Evolutionary conservation across 1,284 basidiomycete species (phyloP), one percentile per base, ranked within the genome.

Genomic region (Butyriboletus appendiculatus): DNA sequence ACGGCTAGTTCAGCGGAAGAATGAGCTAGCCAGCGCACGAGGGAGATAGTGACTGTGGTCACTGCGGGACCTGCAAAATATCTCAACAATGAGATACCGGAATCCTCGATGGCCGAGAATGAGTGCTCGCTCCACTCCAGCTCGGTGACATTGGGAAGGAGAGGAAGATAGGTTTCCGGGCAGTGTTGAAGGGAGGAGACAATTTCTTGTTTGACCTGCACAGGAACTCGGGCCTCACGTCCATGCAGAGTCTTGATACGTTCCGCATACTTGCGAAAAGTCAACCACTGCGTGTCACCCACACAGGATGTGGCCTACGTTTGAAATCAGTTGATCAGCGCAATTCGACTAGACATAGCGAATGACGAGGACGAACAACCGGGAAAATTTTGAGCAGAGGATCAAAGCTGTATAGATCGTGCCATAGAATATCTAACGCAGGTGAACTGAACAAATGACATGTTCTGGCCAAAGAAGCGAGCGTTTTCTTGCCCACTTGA

Each of bases 381-480:
- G 59, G 63, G 3, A 53, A 43, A 14, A 49, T 5, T 0, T 26
- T 35, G 20, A 64, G 43, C 0, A 64, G 3, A 4, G 64, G 62
- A 3, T 24, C 32, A 16, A 62, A 49, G 15, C 38, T 22, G 34
- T 52, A 10, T 11, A 62, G 61, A 7, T 59, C 40, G 15, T 14
- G 45, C 61, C 61, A 62, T 12, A 65, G 59, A n/a, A 35, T 10
- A 26, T 63, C 61, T 11, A 65, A 18, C 2, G 63, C 63, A 4
- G 50, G 43, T 7, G 51, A 44, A 45, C 48, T 65, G 59, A 62
- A 56, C 15, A 42, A 14, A 3, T 20, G 58, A 26, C 61, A 62
- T 16, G 61, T 62, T 39, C 50, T 52, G 9, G 59, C 61, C 35
- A 62, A 42, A 9, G 61, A 47, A 5, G 42, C 47, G 8, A 63